Conservation (phyloP, 2,329 filamentous ascomycete species). For the Claviceps citrina region DNA sequence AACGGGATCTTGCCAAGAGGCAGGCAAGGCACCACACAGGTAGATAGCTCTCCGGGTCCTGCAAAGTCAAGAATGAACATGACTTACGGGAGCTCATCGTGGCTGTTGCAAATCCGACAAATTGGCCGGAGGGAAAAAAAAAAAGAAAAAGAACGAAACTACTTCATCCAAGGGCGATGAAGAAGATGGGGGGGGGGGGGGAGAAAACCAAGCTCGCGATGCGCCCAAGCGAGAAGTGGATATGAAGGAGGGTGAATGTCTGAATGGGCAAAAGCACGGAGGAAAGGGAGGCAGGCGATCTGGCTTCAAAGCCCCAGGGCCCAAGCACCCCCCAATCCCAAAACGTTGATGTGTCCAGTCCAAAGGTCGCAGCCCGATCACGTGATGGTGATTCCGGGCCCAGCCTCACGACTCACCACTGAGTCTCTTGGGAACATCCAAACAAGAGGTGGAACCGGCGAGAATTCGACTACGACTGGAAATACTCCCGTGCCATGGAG, state of each 20-base stretch:
- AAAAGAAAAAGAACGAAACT: slow-evolving; percentile 23
- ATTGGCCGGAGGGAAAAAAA: slow-evolving; percentile 6
- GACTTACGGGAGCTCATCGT: slow-evolving; percentile 42
- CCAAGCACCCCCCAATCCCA: slow-evolving; percentile 7
- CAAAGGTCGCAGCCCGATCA: slow-evolving; percentile 22
- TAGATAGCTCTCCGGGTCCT: slow-evolving; percentile 7
- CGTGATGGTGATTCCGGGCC: background rate
- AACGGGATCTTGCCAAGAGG: background rate
- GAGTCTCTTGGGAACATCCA: no score
- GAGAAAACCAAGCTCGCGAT: slow-evolving; percentile 21
- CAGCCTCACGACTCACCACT: no score
- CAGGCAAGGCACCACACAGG: background rate
- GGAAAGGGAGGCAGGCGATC: slow-evolving; percentile 25
- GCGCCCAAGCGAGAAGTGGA: slow-evolving; percentile 19
- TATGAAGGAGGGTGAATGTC: slow-evolving; percentile 14
- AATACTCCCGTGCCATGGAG: no score
- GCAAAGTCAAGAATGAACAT: slow-evolving; percentile 6
- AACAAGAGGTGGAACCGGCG: no score
- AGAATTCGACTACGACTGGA: no score
- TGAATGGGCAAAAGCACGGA: slow-evolving; percentile 17
- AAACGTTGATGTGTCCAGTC: slow-evolving; percentile 30
- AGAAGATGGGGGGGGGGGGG: slow-evolving; percentile 15
- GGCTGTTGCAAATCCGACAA: slow-evolving; percentile 19
- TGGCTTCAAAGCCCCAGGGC: slow-evolving; percentile 21
- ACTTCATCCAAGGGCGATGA: slow-evolving; percentile 24